phyloP scores from a whole-genome alignment of 768 basidiomycete genomes.

The Russula foetens region DNA sequence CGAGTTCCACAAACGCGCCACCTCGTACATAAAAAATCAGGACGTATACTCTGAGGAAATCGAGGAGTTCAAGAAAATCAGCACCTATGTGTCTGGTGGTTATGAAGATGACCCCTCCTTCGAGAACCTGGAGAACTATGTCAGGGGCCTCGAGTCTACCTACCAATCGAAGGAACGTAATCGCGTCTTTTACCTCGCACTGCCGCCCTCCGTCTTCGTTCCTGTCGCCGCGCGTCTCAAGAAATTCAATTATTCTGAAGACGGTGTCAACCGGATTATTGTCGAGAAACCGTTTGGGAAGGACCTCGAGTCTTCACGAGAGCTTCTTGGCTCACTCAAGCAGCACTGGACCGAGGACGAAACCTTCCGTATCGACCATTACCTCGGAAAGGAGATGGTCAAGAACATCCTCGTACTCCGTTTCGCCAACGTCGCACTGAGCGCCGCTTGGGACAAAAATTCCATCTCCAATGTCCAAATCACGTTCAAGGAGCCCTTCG shows the following conservation, averaged over 20 bases:
- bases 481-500: conserved; percentile 99
- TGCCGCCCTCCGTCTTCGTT: conserved; percentile 95
- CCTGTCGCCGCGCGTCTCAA: conserved; percentile 79
- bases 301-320: conserved; percentile 77
- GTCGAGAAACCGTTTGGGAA: conserved; percentile 99
- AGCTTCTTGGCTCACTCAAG: conserved; percentile 73
- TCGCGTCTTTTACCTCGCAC: conserved; percentile 93
- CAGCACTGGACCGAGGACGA: conserved; percentile 91
- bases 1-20: conserved; percentile 80
- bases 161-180: conserved; percentile 60
- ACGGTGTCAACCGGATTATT: conserved; percentile 84
- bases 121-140: conserved; percentile 61
- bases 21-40: conserved; percentile 77
- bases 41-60: conserved; percentile 58
- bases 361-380: conserved; percentile 99
- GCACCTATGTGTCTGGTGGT: conserved; percentile 76
- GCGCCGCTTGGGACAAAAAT: conserved; percentile 91
- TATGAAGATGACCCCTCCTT: conserved; percentile 86
- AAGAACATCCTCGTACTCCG: conserved; percentile 95
- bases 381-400: conserved; percentile 99
- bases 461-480: conserved; percentile 96
- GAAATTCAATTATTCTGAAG: conserved; percentile 64
- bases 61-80: conserved; percentile 75
- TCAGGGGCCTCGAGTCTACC: conserved; percentile 68
- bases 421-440: conserved; percentile 90